Percentiles rank a stretch among this genome's conserved stretches.
These are phyloP conservation scores for Omphalea diandra DNA, from an alignment of 441 rosid genomes.

Conservation along the genomic window DNA sequence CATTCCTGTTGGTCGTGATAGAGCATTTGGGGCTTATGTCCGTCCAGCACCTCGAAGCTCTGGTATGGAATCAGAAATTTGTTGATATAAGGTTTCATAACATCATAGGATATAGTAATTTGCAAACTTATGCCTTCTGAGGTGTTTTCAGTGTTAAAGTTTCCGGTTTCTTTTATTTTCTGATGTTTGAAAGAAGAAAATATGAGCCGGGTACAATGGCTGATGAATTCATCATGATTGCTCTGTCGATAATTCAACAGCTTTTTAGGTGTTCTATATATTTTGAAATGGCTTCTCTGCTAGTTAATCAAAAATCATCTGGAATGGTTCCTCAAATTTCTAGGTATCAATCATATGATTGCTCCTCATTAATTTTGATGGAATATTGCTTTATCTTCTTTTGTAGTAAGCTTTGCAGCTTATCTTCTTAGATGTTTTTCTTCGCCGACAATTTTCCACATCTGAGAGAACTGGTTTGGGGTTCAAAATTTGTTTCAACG, in stretches of 20 bases:
- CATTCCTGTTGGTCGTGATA: conserved; percentile 46
- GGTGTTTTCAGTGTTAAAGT: background rate
- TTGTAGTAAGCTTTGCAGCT: background rate
- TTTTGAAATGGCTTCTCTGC: background rate
- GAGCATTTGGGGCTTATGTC: conserved; percentile 83
- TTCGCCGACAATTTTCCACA: background rate
- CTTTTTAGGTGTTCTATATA: background rate
- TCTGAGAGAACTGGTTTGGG: background rate
- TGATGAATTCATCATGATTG: background rate
- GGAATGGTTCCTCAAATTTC: background rate
- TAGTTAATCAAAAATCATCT: background rate
- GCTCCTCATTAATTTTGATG: background rate
- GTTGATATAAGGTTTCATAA: too few relatives aligned
- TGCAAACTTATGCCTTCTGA: background rate
- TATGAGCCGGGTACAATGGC: background rate
- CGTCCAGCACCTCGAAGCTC: conserved; percentile 65
- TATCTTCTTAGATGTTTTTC: conserved; percentile 2
- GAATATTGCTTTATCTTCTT: background rate
- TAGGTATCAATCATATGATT: background rate
- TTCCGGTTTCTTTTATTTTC: background rate
- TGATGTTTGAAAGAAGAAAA: background rate
- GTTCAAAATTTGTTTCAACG: background rate
- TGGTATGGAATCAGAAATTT: conserved; percentile 61
- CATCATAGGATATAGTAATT: conserved; percentile 26
- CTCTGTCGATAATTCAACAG: background rate